Conservation (phyloP, 495 filamentous ascomycete species). For the Ramalina intermedia region DNA sequence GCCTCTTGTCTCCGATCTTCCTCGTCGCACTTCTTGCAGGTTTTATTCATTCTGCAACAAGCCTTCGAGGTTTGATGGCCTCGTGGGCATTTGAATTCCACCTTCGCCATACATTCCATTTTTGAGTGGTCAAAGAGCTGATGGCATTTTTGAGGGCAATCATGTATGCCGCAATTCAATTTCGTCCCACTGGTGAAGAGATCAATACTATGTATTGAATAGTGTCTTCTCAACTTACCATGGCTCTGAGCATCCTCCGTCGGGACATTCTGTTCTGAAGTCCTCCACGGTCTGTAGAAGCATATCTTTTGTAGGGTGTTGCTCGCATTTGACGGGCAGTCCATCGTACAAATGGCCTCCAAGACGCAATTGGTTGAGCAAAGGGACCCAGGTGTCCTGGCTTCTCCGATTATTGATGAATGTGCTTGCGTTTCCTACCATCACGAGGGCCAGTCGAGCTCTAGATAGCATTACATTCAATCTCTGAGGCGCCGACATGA, state of each 20-base stretch:
- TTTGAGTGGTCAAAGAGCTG: slow-evolving; percentile 51
- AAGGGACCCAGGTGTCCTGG: slow-evolving; percentile 36
- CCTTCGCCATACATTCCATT: slow-evolving; percentile 35
- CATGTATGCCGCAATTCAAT: slow-evolving; percentile 47
- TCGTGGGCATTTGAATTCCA: slow-evolving; percentile 34
- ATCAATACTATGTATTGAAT: not conserved
- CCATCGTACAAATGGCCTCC: slow-evolving; percentile 50
- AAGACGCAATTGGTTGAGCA: slow-evolving; percentile 43
- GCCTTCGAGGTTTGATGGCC: slow-evolving; percentile 31
- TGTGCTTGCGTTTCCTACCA: slow-evolving; percentile 58
- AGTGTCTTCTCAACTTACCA: slow-evolving; percentile 32
- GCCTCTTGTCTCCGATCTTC: slow-evolving; percentile 26
- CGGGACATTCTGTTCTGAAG: slow-evolving; percentile 49
- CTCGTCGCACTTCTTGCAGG: slow-evolving; percentile 28
- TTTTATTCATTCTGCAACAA: slow-evolving; percentile 20
- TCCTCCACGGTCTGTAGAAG: slow-evolving; percentile 33
- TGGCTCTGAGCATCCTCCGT: slow-evolving; percentile 55
- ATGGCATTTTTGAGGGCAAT: slow-evolving; percentile 50
- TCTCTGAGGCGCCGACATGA: slow-evolving; percentile 54
- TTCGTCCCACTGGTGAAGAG: slow-evolving; percentile 29
- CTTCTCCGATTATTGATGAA: slow-evolving; percentile 53
- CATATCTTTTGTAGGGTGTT: slow-evolving; percentile 39
- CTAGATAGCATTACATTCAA: slow-evolving; percentile 61
- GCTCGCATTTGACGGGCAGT: slow-evolving; percentile 52
- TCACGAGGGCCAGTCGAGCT: slow-evolving; percentile 50